Conservation (phyloP, 192 early-diverging fungal species). For the Endogone sp. region DNA sequence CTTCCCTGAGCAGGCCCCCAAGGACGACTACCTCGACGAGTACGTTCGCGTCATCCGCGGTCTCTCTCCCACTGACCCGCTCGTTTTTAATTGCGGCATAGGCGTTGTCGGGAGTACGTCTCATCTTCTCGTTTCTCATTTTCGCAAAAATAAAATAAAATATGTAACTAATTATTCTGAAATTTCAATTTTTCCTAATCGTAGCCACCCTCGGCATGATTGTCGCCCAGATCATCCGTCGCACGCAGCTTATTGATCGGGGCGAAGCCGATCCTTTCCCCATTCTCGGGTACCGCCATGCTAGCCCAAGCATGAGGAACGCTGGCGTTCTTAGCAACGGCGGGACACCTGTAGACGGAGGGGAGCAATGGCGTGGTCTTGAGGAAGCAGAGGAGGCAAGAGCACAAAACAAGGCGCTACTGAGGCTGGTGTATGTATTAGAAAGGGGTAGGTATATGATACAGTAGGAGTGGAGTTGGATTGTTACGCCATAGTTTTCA, state of each 20-base stretch:
- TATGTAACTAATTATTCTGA: not conserved
- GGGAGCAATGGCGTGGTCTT: not conserved
- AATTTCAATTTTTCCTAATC: not conserved
- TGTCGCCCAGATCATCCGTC: conserved; percentile 50
- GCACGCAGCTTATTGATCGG: conserved; percentile 39
- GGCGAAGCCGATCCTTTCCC: conserved; percentile 37
- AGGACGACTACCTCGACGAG: conserved; percentile 58
- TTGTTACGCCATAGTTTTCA: too few species aligned
- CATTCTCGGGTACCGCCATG: conserved; percentile 14
- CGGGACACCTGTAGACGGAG: not conserved
- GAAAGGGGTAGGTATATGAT: conserved; percentile 30
- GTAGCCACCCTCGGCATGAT: conserved; percentile 57
- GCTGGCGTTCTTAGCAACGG: not conserved
- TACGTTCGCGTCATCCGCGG: conserved; percentile 47
- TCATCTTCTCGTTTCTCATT: not conserved
- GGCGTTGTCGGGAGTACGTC: conserved; percentile 52
- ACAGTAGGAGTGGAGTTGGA: not conserved
- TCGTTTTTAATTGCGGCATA: conserved; percentile 66
- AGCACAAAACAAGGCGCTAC: conserved; percentile 41
- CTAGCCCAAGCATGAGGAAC: not conserved
- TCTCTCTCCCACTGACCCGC: conserved; percentile 29
- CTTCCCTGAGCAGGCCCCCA: conserved; percentile 52
- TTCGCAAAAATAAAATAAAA: too few species aligned
- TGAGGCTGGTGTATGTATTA: conserved; percentile 52
- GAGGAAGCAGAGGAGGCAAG: conserved; percentile 24